These are phyloP conservation scores for Ganoderma multipileum DNA, from an alignment of 1,284 basidiomycete genomes.

Conservation along the genomic window DNA sequence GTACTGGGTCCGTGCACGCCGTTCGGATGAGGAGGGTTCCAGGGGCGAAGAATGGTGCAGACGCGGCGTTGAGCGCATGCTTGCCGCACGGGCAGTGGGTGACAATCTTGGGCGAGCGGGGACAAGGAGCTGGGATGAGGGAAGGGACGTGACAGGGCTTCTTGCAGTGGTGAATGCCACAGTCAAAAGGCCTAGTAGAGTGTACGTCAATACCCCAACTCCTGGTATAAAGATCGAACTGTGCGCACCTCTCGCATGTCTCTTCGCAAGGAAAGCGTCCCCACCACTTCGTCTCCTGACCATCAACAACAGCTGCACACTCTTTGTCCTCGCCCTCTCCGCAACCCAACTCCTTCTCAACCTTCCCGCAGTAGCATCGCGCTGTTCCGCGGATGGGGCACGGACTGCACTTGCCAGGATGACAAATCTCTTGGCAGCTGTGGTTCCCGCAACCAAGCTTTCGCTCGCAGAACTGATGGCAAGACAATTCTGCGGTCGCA, in stretches of 20 bases:
- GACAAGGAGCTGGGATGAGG: slow-evolving; percentile 65
- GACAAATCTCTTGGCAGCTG: slow-evolving; percentile 66
- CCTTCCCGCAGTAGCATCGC: slow-evolving; percentile 82
- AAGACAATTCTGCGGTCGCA: slow-evolving; percentile 58
- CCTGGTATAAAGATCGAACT: slow-evolving; percentile 3
- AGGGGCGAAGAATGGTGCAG: slow-evolving; percentile 41
- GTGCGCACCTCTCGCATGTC: slow-evolving; percentile 62
- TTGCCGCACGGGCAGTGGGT: slow-evolving; percentile 85
- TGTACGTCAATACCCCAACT: background rate
- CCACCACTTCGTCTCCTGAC: slow-evolving; percentile 56
- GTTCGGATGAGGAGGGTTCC: slow-evolving; percentile 52
- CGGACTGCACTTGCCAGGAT: slow-evolving; percentile 72
- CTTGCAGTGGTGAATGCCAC: slow-evolving; percentile 75
- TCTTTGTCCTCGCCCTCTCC: slow-evolving; percentile 58
- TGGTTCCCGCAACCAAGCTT: slow-evolving; percentile 75
- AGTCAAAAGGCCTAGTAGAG: slow-evolving; percentile 69
- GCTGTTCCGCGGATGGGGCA: slow-evolving; percentile 64
- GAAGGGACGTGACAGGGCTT: slow-evolving; percentile 79
- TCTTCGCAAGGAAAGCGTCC: slow-evolving; percentile 75
- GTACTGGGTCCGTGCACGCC: slow-evolving; percentile 77
- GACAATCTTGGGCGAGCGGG: slow-evolving; percentile 72
- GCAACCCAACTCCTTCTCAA: slow-evolving; percentile 66
- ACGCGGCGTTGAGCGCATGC: slow-evolving; percentile 54
- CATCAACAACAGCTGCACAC: slow-evolving; percentile 41
- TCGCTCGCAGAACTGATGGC: slow-evolving; percentile 69